Evolutionary conservation across 192 early-diverging fungal genomes (phyloP).

Genomic region (Thoreauomyces humboldtii): DNA sequence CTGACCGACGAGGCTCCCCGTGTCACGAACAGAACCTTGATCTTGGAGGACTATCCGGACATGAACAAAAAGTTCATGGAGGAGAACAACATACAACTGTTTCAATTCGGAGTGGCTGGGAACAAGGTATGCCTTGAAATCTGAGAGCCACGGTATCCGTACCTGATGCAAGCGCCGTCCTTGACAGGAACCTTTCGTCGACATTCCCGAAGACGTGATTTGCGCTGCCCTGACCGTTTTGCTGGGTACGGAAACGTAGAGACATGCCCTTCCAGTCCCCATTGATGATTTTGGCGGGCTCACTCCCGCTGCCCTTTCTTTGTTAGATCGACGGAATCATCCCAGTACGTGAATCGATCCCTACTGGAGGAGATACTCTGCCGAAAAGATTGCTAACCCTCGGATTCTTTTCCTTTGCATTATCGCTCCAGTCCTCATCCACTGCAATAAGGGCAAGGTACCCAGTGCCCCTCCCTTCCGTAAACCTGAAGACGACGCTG

Average conservation of each 20-base stretch:
- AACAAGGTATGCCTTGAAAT: constrained; percentile 81
- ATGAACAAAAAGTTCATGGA: constrained; percentile 90
- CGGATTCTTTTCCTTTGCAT: too few species aligned
- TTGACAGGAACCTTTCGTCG: constrained; percentile 52
- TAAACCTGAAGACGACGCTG: too few species aligned
- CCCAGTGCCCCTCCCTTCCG: background rate
- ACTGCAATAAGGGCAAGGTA: constrained; percentile 99
- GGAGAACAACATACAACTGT: constrained; percentile 79
- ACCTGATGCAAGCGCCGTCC: too few species aligned
- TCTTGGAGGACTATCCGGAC: constrained; percentile 94
- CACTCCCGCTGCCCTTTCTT: background rate
- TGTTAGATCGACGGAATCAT: constrained; percentile 46
- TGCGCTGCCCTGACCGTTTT: constrained; percentile 49
- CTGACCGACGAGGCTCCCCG: background rate
- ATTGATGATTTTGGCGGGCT: too few species aligned
- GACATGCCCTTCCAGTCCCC: background rate
- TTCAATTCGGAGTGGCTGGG: constrained; percentile 96
- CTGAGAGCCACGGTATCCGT: too few species aligned
- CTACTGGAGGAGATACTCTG: background rate
- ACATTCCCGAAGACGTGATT: constrained; percentile 54
- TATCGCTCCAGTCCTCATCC: constrained; percentile 72
- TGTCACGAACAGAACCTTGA: constrained; percentile 71
- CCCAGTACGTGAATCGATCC: constrained; percentile 34
- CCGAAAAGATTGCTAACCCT: too few species aligned
- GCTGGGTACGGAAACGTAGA: constrained; percentile 35